Evolutionary conservation across 1,139 yeast species (phyloP).

Genomic region (Magnusiomyces sp.): DNA sequence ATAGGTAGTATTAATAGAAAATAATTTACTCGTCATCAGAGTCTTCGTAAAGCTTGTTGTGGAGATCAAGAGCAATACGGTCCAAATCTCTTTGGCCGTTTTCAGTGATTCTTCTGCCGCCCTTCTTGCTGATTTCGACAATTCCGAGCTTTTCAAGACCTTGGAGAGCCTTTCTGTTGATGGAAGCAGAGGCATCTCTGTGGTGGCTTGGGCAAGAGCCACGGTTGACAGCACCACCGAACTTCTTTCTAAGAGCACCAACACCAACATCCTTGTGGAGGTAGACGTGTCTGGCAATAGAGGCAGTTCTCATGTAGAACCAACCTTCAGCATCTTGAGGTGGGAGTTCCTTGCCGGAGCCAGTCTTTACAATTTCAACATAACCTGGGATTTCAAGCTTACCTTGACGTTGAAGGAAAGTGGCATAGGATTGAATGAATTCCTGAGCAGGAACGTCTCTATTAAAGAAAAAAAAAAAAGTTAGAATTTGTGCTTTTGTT

Average conservation of each 20-base stretch:
- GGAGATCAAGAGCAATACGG: conserved; percentile 99
- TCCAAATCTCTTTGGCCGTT: conserved; percentile 99
- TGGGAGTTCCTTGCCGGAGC: conserved; percentile 98
- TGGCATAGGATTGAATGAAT: conserved; percentile 98
- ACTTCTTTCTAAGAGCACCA: conserved; percentile 96
- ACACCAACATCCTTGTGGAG: conserved; percentile 99
- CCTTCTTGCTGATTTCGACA: conserved; percentile 92
- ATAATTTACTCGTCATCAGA: conserved; percentile 35
- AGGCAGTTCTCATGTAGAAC: conserved; percentile 99
- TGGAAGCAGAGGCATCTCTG: conserved; percentile 97
- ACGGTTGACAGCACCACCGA: conserved; percentile 99
- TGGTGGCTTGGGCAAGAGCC: conserved; percentile 99
- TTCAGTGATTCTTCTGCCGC: conserved; percentile 99
- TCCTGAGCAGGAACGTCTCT: conserved; percentile 99
- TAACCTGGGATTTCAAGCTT: conserved; percentile 99
- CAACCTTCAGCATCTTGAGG: conserved; percentile 99
- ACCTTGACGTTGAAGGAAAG: conserved; percentile 99
- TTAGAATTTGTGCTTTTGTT: background rate
- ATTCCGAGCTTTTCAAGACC: conserved; percentile 98
- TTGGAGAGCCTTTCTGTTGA: conserved; percentile 98
- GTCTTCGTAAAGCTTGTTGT: conserved; percentile 78
- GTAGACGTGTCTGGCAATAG: conserved; percentile 99
- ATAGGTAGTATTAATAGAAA: no score
- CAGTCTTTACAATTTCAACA: conserved; percentile 99
- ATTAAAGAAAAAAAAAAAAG: background rate